Percentiles rank a stretch among this genome's conserved stretches.
phyloP scores from a whole-genome alignment of 1,139 yeast genomes.

The Kodamaea sp. region DNA sequence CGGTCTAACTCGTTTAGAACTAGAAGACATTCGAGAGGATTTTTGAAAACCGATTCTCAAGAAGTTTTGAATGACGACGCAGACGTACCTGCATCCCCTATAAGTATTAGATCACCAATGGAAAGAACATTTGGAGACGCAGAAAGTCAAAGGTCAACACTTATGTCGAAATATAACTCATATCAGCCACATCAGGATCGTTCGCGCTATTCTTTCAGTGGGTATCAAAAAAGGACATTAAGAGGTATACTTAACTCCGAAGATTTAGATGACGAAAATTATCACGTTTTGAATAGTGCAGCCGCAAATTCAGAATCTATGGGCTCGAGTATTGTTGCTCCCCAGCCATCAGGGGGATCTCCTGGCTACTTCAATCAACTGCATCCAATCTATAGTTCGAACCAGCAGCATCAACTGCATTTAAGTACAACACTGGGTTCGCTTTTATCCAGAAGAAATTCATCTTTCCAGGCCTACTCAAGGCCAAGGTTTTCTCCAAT shows the following conservation, averaged over 20 bases:
- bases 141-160: slow-evolving; percentile 2
- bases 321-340: slow-evolving; percentile 5
- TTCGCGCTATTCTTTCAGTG: slow-evolving; percentile 1
- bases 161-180: slow-evolving; percentile 6
- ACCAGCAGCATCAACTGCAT: too few relatives aligned
- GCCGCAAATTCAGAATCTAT: slow-evolving; percentile 14
- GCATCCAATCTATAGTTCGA: slow-evolving; percentile 8
- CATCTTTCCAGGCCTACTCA: slow-evolving; percentile 10
- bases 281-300: slow-evolving; percentile 36
- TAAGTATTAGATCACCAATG: slow-evolving; percentile 11
- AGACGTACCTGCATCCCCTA: slow-evolving; percentile 6
- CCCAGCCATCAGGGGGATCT: slow-evolving; percentile 10
- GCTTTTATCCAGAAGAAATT: slow-evolving; percentile 22
- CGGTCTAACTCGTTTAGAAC: slow-evolving; percentile 1
- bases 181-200: slow-evolving; percentile 1
- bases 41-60: background rate
- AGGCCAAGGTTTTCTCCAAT: slow-evolving; percentile 7
- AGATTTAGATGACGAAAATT: slow-evolving; percentile 39
- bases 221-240: slow-evolving; percentile 5
- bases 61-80: slow-evolving; percentile 2
- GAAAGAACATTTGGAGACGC: slow-evolving; percentile 5
- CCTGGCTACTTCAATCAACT: slow-evolving; percentile 14
- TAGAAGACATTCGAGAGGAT: slow-evolving; percentile 4
- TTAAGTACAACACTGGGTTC: too few relatives aligned
- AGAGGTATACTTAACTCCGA: slow-evolving; percentile 10